Base-by-base conservation (phyloP, 2,329 filamentous ascomycete genomes). In the Fusarium sarcochroum region DNA sequence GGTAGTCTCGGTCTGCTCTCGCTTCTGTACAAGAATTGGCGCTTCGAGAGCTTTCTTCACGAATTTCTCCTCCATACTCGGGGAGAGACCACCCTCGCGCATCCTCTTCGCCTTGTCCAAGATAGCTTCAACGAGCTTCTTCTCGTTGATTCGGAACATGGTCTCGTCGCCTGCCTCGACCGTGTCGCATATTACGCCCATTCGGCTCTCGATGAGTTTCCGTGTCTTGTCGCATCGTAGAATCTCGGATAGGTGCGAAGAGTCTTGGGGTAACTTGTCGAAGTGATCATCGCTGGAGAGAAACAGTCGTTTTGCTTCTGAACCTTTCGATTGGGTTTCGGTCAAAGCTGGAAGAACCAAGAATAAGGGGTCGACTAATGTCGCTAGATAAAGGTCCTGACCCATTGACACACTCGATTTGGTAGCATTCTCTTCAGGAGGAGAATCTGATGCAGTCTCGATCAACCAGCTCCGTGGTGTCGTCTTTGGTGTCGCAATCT, bases 21-120 rank as follows among this genome's bases (percentile, higher is more conserved):
- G 85, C 73, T 86, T 90, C 40, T 94, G 84, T 32, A 88, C 88
- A 71, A 93, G 82, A 42, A 97, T 83, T 0, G 96, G 95, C 6
- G 90, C 87, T 71, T 96, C 92, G 7, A 99, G 83, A 3, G 87
- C 87, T 73, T 91, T 91, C 51, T 85, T 87, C 10, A 99, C 89
- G 71, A 97, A 97, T 41, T 88, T 90, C 46, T 96, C 92, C 76
- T 98, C 95, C 85, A 99, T 87, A 71, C 91, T 97, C 8, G 83
- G 80, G 3, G 96, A 94, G 11, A 98, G 80, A 0, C 89, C 88
- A 1, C 80, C 82, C 6, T 81, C 79, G n/a, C 85, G 84, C 85
- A 97, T 91, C 7, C 84, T 84, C 63, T 85, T 84, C 7, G 94
- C 93, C 78, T 98, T 98, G 18, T 79, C 75, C 8, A 94, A 66